Conservation (phyloP, 2,329 filamentous ascomycete genomes). For the Ceratocystis diversiconidia region DNA sequence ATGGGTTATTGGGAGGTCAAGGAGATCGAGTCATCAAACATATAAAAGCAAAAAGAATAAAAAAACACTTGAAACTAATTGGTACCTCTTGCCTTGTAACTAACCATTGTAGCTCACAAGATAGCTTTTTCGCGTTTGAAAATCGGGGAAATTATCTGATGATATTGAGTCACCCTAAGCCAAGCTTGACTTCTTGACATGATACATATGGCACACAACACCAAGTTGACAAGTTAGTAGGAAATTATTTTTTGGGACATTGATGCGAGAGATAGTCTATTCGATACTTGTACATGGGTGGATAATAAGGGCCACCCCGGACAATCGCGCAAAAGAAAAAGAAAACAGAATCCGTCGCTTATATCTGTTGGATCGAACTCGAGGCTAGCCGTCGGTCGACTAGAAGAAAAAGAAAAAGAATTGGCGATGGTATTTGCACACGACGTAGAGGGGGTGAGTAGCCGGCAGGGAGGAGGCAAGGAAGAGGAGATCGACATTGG, state of each 20-base stretch:
- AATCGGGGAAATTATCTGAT: not conserved
- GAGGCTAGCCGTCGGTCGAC: not conserved
- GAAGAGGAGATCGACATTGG: not conserved
- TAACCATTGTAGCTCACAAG: not conserved
- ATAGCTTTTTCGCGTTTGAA: not conserved
- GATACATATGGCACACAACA: not conserved
- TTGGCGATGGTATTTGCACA: slow-evolving; percentile 14
- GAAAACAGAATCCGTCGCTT: slow-evolving; percentile 11
- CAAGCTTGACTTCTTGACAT: not conserved
- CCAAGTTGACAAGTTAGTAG: not conserved
- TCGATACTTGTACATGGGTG: slow-evolving; percentile 5
- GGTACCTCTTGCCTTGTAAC: not conserved
- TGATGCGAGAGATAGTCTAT: slow-evolving; percentile 15
- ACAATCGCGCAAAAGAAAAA: slow-evolving; percentile 9
- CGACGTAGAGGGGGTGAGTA: not conserved
- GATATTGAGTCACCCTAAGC: not conserved
- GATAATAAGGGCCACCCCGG: not conserved
- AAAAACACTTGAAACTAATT: slow-evolving; percentile 10
- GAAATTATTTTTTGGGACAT: slow-evolving; percentile 7
- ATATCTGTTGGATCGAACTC: slow-evolving; percentile 11
- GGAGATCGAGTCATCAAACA: not conserved
- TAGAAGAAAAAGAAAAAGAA: slow-evolving; percentile 2
- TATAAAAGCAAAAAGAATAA: slow-evolving; percentile 5
- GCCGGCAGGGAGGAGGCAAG: not conserved
- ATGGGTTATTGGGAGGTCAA: not conserved